Conservation (phyloP, 371 early-diverging fungal species). For the Polyrhizophydium stewartii region DNA sequence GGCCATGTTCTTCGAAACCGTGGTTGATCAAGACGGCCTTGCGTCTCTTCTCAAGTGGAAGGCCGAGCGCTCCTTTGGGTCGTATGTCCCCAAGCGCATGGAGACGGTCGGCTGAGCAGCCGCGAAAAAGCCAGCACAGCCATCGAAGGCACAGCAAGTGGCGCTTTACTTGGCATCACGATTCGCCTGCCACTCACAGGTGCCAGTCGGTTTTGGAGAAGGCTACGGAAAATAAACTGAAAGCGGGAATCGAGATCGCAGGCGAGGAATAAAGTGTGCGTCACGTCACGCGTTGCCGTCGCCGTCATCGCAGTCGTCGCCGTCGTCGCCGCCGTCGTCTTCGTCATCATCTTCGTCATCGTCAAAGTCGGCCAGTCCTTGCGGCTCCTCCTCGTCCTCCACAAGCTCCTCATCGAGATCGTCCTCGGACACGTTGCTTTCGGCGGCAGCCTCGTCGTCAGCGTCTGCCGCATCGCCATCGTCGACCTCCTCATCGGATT, state of each 20-base stretch:
- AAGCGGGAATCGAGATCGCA: too few species aligned
- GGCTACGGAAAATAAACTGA: too few species aligned
- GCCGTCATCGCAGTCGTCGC: not conserved
- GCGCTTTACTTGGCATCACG: too few species aligned
- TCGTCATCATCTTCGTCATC: not conserved
- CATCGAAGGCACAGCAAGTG: too few species aligned
- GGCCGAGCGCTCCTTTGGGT: slow-evolving; percentile 18
- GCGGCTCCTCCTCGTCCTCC: not conserved
- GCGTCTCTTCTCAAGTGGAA: slow-evolving; percentile 25
- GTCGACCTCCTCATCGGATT: not conserved
- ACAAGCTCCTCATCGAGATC: not conserved
- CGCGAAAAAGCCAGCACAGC: too few species aligned
- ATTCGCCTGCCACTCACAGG: too few species aligned
- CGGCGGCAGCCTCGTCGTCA: not conserved
- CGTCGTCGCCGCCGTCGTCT: not conserved
- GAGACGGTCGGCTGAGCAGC: too few species aligned
- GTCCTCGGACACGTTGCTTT: slow-evolving; percentile 1
- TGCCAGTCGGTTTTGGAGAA: too few species aligned
- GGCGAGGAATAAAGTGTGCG: too few species aligned
- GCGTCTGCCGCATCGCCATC: not conserved
- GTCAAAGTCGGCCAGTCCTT: too few species aligned
- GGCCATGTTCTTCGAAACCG: slow-evolving; percentile 25
- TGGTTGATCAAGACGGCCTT: slow-evolving; percentile 16
- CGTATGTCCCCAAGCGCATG: not conserved
- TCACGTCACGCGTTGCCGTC: too few species aligned